Base-by-base conservation (phyloP, 345 rosid species). In the Boechera retrofracta region DNA sequence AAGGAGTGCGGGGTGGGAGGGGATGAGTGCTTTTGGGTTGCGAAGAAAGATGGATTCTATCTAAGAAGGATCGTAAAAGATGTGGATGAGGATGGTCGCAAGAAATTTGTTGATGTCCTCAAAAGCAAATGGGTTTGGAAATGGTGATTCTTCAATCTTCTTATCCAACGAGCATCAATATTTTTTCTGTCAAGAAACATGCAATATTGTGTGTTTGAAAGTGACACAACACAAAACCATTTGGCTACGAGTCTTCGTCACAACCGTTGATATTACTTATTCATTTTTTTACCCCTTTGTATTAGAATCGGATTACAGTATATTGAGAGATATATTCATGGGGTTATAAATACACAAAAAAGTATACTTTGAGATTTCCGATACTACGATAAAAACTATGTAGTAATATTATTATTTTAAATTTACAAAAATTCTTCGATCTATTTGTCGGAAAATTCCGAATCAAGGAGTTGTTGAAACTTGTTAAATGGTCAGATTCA, bases 111-210 rank as follows among this genome's bases (percentile, higher is more conserved):
- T 7, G 80, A 77, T 64, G 32, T 77, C 24, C 51, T 71, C 16
- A 45, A 54, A 70, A 77, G 80, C 66, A 77, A 44, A 63, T 77
- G 80, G 80, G 76, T 77, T 16, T 77, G 76, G 80, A 70, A 62
- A 77, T 77, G 80, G 80, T 77, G 65, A 77, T 10, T 66, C 24
- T 28, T 26, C 7, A 21, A 53, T 31, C 2, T 44, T 44, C 21
- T 44, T 10, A 24, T 15, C 3, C 31, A 51, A 61, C 10, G 31
- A 47, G 13, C 21, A 24, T 63, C 21, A 11, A 61, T 5, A 13
- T 11, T 44, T 44, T 44, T 49, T 39, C 13, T 26, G 45, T 4
- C 16, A 10, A 41, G 55, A 69, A 21, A 21, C 53, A 69, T 39
- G 59, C 61, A 38, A 44, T 18, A 7, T 26, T 55, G 44, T 69